Percentiles rank a stretch among this genome's conserved stretches.
phyloP scores from a whole-genome alignment of 257 asterid genomes.

The Solanum peruvianum region DNA sequence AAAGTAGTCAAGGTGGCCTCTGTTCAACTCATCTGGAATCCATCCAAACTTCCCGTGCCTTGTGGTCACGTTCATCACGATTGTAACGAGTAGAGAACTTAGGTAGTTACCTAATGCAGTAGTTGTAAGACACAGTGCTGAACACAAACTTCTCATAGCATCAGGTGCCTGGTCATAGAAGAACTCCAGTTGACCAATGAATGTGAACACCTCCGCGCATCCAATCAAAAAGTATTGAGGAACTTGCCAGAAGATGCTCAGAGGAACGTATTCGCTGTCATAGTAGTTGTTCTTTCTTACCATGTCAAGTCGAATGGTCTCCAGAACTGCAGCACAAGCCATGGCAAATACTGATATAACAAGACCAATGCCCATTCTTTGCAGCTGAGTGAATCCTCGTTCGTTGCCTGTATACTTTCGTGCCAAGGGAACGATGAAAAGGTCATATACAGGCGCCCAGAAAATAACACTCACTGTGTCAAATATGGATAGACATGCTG shows the following conservation, averaged over 20 bases:
- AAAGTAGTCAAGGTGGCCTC: conserved; percentile 80
- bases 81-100: conserved; percentile 44
- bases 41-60: conserved; percentile 48
- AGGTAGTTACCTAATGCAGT: conserved; percentile 59
- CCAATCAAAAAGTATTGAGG: conserved; percentile 80
- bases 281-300: conserved; percentile 38
- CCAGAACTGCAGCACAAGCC: conserved; percentile 51
- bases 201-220: conserved; percentile 74
- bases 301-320: conserved; percentile 43
- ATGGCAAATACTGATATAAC: conserved; percentile 48
- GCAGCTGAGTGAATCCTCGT: conserved; percentile 75
- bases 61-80: conserved; percentile 42
- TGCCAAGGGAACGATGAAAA: conserved; percentile 28
- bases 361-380: conserved; percentile 60
- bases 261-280: conserved; percentile 38
- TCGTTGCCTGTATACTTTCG: conserved; percentile 47
- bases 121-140: conserved; percentile 65
- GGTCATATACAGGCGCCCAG: conserved; percentile 62
- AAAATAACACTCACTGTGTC: conserved; percentile 72
- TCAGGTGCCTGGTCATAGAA: conserved; percentile 92
- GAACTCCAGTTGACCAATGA: conserved; percentile 71
- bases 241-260: conserved; percentile 83
- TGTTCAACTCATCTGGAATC: conserved; percentile 69
- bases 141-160: conserved; percentile 71
- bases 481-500: conserved; percentile 70